Conservation (phyloP, 768 basidiomycete species). For the Pleurotus platypus region DNA sequence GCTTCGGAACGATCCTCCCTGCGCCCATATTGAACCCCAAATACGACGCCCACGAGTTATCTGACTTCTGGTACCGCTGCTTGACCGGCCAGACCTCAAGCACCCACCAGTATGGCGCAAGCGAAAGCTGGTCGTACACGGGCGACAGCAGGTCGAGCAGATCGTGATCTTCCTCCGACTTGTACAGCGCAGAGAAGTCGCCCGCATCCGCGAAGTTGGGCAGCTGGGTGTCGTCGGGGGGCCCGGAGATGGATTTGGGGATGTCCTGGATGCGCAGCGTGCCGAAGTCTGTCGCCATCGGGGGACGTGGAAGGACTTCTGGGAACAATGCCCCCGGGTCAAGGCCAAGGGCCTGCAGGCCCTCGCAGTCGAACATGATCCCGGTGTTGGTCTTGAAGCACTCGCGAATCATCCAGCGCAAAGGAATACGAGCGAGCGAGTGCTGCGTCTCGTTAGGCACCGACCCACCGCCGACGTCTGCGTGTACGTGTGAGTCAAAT, state of each 20-base stretch:
- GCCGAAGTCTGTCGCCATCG: conserved; percentile 17
- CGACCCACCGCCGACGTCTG: conserved; percentile 58
- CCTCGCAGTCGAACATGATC: conserved; percentile 51
- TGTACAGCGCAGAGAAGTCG: neutral
- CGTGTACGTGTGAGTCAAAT: neutral
- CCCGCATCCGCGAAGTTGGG: conserved; percentile 3
- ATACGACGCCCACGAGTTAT: conserved; percentile 24
- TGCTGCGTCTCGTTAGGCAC: conserved; percentile 36
- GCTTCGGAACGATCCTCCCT: conserved; percentile 37
- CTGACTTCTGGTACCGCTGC: conserved; percentile 31
- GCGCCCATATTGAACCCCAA: conserved; percentile 30
- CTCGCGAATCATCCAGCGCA: conserved; percentile 72
- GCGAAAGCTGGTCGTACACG: conserved; percentile 46
- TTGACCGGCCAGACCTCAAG: conserved; percentile 45
- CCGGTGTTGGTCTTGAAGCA: conserved; percentile 54
- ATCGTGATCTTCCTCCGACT: conserved; percentile 53
- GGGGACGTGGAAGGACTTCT: conserved; percentile 25
- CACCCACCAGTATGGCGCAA: conserved; percentile 50
- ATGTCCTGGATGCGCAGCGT: conserved; percentile 18
- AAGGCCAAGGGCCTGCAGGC: conserved; percentile 37
- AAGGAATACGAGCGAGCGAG: conserved; percentile 46
- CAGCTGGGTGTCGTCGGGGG: neutral
- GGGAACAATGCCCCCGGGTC: conserved; percentile 36
- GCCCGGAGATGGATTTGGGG: conserved; percentile 2
- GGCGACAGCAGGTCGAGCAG: conserved; percentile 44